These are phyloP conservation scores for Phytophthora capsici DNA, from an alignment of 352 stramenopile genomes.

Conservation along the genomic window DNA sequence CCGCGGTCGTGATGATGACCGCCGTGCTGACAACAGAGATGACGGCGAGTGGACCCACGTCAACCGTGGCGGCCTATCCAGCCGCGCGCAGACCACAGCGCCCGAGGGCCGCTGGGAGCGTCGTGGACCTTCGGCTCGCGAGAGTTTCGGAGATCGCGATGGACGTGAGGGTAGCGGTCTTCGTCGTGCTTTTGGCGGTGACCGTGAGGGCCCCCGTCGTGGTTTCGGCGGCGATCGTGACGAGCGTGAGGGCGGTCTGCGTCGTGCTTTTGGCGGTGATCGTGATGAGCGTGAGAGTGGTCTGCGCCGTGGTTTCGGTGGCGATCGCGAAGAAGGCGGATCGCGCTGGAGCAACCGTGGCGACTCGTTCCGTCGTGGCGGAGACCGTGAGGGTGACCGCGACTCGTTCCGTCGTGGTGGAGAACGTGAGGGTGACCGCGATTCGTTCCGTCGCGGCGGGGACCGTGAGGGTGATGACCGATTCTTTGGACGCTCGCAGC, in stretches of 20 bases:
- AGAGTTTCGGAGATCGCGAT: constrained; percentile 37
- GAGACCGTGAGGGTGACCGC: constrained; percentile 38
- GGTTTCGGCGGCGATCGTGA: constrained; percentile 51
- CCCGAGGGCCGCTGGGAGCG: constrained; percentile 71
- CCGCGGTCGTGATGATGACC: constrained; percentile 31
- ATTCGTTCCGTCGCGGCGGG: constrained; percentile 27
- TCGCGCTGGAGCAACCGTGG: constrained; percentile 24
- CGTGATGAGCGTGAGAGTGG: constrained; percentile 39
- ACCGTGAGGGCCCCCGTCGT: constrained; percentile 39
- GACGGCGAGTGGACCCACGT: constrained; percentile 79
- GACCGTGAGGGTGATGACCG: constrained; percentile 49
- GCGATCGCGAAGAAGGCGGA: constrained; percentile 36
- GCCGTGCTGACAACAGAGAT: constrained; percentile 42
- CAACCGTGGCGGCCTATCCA: constrained; percentile 37
- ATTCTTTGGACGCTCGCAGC: constrained; percentile 51
- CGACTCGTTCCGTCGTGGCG: constrained; percentile 29
- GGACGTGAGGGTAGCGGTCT: constrained; percentile 35
- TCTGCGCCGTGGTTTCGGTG: constrained; percentile 25
- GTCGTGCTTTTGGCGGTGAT: constrained; percentile 37
- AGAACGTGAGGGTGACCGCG: constrained; percentile 31
- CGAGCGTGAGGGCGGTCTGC: constrained; percentile 28
- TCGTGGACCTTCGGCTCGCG: constrained; percentile 48
- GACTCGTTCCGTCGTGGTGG: constrained; percentile 21
- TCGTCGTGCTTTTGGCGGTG: constrained; percentile 34
- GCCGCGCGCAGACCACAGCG: constrained; percentile 42